Evolutionary conservation across 129 eudicot species (phyloP).

Genomic region (Escallonia herrerae): DNA sequence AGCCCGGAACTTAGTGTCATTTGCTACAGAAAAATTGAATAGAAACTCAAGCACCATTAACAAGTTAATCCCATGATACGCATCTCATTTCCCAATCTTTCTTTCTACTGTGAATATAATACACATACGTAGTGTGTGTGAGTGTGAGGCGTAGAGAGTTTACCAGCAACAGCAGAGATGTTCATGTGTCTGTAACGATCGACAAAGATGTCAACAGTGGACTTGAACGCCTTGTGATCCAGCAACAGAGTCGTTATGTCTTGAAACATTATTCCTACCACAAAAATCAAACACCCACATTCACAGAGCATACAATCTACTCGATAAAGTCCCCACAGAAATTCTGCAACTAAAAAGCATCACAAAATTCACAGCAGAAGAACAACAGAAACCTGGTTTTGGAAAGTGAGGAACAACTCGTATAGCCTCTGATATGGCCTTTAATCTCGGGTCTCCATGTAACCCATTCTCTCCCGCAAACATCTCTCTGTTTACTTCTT

Average conservation of each 20-base stretch:
- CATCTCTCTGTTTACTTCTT: too few relatives aligned
- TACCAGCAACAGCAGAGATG: slow-evolving; percentile 96
- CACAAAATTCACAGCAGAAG: neutral
- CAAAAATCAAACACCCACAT: neutral
- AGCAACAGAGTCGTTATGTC: slow-evolving; percentile 86
- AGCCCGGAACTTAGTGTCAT: too few relatives aligned
- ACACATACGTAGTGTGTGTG: too few relatives aligned
- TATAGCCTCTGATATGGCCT: slow-evolving; percentile 74
- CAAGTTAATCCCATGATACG: too few relatives aligned
- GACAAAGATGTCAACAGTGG: slow-evolving; percentile 82
- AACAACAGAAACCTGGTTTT: slow-evolving; percentile 40
- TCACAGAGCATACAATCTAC: slow-evolving; percentile 9
- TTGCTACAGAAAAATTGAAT: too few relatives aligned
- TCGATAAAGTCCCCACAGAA: slow-evolving; percentile 22
- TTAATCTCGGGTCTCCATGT: too few relatives aligned
- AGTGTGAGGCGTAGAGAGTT: neutral
- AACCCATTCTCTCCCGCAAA: slow-evolving; percentile 86
- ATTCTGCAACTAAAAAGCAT: neutral
- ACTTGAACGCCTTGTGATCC: slow-evolving; percentile 79
- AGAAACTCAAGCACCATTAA: too few relatives aligned
- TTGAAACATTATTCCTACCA: slow-evolving; percentile 89
- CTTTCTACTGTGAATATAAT: too few relatives aligned
- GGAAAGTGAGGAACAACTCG: slow-evolving; percentile 85
- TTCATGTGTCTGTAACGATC: slow-evolving; percentile 79
- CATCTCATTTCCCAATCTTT: too few relatives aligned